These are phyloP conservation scores for Hysterium pulicare DNA, from an alignment of 2,329 filamentous ascomycete species.

Conservation along the genomic window DNA sequence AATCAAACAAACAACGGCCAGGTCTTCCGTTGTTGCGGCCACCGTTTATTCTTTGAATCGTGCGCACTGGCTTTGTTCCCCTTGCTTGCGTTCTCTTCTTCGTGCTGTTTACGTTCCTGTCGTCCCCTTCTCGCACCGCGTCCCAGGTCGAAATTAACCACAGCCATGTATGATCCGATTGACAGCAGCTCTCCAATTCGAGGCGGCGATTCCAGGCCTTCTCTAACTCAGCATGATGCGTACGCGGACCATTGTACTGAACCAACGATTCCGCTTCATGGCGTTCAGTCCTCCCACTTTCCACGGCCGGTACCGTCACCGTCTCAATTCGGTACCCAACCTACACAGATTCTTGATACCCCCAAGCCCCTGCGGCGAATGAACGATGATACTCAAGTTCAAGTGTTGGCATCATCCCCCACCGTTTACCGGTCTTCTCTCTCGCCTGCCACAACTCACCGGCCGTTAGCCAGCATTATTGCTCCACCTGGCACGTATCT, in stretches of 20 bases:
- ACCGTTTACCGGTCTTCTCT: constrained; percentile 36
- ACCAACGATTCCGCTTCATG: constrained; percentile 26
- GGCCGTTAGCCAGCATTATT: constrained; percentile 55
- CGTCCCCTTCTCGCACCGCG: not conserved
- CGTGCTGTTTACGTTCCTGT: not conserved
- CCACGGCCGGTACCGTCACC: constrained; percentile 15
- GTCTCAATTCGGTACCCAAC: constrained; percentile 48
- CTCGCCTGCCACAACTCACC: constrained; percentile 40
- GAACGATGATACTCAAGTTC: constrained; percentile 50
- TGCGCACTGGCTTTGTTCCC: no score
- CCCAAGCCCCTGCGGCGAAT: constrained; percentile 32
- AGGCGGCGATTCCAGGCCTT: constrained; percentile 9
- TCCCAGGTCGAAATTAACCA: not conserved
- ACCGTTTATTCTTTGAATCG: not conserved
- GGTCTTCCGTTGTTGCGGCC: not conserved
- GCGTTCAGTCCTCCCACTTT: constrained; percentile 8
- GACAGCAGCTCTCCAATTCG: constrained; percentile 28
- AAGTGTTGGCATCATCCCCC: constrained; percentile 88
- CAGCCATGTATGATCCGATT: no score
- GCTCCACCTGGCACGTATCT: constrained; percentile 74
- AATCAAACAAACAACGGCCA: not conserved
- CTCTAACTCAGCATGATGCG: no score
- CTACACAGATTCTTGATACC: constrained; percentile 56
- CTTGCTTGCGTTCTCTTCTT: not conserved
- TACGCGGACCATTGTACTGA: no score